phyloP scores from a whole-genome alignment of 805 yeast genomes.

The Metschnikowia vanudenii region DNA sequence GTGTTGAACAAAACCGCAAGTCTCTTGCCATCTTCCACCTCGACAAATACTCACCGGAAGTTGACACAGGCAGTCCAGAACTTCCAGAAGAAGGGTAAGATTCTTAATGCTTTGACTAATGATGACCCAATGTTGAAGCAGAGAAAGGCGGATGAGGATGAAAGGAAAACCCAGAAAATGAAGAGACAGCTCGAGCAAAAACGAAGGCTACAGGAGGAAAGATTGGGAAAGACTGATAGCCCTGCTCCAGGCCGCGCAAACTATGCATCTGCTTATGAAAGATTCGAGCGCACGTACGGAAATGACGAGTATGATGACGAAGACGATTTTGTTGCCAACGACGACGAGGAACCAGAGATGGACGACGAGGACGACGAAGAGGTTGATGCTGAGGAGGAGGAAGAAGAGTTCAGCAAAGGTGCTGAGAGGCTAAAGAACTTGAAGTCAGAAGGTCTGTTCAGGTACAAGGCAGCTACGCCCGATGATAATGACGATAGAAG shows the following conservation, averaged over 20 bases:
- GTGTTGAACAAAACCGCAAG: conserved; percentile 62
- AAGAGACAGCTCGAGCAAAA: conserved; percentile 66
- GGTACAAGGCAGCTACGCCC: conserved; percentile 35
- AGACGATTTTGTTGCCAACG: conserved; percentile 45
- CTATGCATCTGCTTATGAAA: conserved; percentile 36
- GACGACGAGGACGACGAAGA: conserved; percentile 38
- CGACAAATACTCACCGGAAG: conserved; percentile 75
- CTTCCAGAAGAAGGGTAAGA: conserved; percentile 47
- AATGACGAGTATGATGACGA: conserved; percentile 39
- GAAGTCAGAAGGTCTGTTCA: conserved; percentile 55
- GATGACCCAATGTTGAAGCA: conserved; percentile 72
- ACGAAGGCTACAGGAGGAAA: conserved; percentile 58
- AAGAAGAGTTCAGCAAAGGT: conserved; percentile 50
- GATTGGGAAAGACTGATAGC: conserved; percentile 47
- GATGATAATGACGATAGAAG: conserved; percentile 34
- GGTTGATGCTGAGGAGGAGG: conserved; percentile 46
- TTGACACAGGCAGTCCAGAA: conserved; percentile 68
- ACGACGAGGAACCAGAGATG: conserved; percentile 39
- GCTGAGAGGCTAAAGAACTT: conserved; percentile 58
- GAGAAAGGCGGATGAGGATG: conserved; percentile 64
- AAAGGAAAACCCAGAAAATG: conserved; percentile 52
- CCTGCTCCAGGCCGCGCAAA: conserved; percentile 24
- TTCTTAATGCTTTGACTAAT: conserved; percentile 52
- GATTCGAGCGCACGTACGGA: conserved; percentile 38
- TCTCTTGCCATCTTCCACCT: conserved; percentile 88